A percentile compares a stretch with the other conserved stretches of the same genome.
Evolutionary conservation across 371 early-diverging fungal species (phyloP).

Genomic region (Syncephalis fuscata): DNA sequence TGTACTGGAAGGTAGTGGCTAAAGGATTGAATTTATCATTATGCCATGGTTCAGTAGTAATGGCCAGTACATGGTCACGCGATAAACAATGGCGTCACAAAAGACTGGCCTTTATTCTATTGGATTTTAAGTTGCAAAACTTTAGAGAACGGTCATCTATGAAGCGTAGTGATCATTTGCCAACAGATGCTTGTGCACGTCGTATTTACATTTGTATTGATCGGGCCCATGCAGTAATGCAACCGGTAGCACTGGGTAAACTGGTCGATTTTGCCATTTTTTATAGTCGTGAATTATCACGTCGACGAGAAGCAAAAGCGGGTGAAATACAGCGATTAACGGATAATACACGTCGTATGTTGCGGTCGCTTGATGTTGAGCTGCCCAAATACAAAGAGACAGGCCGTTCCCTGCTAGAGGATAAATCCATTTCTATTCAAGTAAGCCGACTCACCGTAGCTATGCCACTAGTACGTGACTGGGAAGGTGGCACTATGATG

Average conservation of each 20-base stretch:
- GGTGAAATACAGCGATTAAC: slow-evolving; percentile 41
- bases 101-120: slow-evolving; percentile 49
- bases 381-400: slow-evolving; percentile 22
- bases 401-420: slow-evolving; percentile 31
- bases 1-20: slow-evolving; percentile 31
- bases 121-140: slow-evolving; percentile 47
- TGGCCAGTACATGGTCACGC: slow-evolving; percentile 3
- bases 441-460: slow-evolving; percentile 44
- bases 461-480: slow-evolving; percentile 36
- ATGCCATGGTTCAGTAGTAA: slow-evolving; percentile 26
- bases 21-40: slow-evolving; percentile 35
- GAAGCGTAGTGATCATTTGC: slow-evolving; percentile 7
- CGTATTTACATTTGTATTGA: slow-evolving; percentile 27
- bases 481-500: slow-evolving; percentile 12
- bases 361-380: slow-evolving; percentile 38
- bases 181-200: slow-evolving; percentile 10
- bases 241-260: slow-evolving; percentile 53
- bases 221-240: slow-evolving; percentile 56
- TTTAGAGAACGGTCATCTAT: slow-evolving; percentile 11
- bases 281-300: slow-evolving; percentile 46
- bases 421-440: slow-evolving; percentile 26
- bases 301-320: slow-evolving; percentile 29
- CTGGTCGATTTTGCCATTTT: slow-evolving; percentile 49
- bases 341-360: slow-evolving; percentile 42
- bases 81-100: slow-evolving; percentile 24